A percentile compares a stretch with the other conserved stretches of the same genome.
These are phyloP conservation scores for Pestalotiopsis sp. DNA, from an alignment of 2,329 filamentous ascomycete species.

Conservation along the genomic window DNA sequence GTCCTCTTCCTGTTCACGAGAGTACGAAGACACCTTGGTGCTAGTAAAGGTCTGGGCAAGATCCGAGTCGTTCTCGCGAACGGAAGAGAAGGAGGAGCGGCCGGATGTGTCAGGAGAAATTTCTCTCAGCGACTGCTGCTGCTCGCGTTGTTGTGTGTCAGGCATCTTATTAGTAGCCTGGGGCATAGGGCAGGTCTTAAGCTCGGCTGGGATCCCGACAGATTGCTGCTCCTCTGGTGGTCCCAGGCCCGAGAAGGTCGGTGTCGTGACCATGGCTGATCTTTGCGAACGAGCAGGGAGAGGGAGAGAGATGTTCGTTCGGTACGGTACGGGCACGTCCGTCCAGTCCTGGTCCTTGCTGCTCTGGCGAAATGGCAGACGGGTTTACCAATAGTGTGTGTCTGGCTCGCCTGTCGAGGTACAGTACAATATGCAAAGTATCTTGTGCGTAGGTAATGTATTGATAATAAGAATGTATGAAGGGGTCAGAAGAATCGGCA, in stretches of 20 bases:
- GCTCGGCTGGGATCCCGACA: constrained; percentile 14
- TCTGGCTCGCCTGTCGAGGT: not conserved
- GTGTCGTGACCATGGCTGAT: constrained; percentile 24
- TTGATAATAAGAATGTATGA: not conserved
- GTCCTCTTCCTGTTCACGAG: constrained; percentile 46
- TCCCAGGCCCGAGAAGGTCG: constrained; percentile 18
- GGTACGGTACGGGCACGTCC: not conserved
- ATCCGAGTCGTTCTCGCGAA: constrained; percentile 60
- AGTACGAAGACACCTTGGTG: constrained; percentile 63
- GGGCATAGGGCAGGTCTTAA: constrained; percentile 23
- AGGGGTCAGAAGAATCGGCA: not conserved
- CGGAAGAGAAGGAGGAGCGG: constrained; percentile 63
- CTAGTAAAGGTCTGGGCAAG: constrained; percentile 65
- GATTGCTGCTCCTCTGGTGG: constrained; percentile 14
- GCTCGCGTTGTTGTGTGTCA: constrained; percentile 20
- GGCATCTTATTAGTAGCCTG: constrained; percentile 24
- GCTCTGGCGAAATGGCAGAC: constrained; percentile 21
- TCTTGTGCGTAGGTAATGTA: not conserved
- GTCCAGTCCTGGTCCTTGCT: constrained; percentile 6
- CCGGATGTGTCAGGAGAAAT: constrained; percentile 36
- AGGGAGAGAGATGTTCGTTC: not conserved
- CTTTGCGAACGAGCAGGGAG: constrained; percentile 5
- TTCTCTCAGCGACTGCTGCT: constrained; percentile 15
- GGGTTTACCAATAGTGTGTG: constrained; percentile 25
- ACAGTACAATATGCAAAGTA: not conserved